Percentiles rank a stretch among this genome's conserved stretches.
Conservation (phyloP, 306 rosid species). For the Sicyos edulis region DNA sequence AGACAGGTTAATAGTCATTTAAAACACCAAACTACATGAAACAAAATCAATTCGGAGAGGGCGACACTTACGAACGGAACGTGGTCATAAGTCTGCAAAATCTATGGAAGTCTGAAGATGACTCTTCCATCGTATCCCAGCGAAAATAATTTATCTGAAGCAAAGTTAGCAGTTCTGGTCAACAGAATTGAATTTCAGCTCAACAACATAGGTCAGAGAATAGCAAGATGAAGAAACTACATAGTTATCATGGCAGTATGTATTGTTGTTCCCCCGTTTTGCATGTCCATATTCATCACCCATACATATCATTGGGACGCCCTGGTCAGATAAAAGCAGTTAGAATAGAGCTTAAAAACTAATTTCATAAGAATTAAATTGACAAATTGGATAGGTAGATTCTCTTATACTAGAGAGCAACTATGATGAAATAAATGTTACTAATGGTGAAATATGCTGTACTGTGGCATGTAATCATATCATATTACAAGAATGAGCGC, state of each 20-base stretch:
- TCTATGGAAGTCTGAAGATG: conserved; percentile 66
- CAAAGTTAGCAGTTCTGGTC: conserved; percentile 21
- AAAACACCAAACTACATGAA: conserved; percentile 13
- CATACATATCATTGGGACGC: conserved; percentile 90
- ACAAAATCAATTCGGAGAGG: not conserved
- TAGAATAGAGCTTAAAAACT: not conserved
- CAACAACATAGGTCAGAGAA: conserved; percentile 3
- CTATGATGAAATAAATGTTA: not conserved
- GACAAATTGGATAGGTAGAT: not conserved
- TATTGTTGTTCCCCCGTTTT: conserved; percentile 96
- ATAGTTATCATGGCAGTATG: conserved; percentile 89
- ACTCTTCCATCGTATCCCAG: conserved; percentile 87
- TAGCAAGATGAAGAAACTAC: conserved; percentile 42
- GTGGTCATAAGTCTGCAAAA: conserved; percentile 72
- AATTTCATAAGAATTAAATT: not conserved
- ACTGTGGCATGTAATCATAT: not conserved
- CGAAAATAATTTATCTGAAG: conserved; percentile 76
- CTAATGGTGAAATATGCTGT: not conserved
- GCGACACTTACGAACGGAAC: conserved; percentile 58
- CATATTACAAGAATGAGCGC: not conserved
- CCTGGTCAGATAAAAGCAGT: conserved; percentile 46
- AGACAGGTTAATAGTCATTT: not conserved
- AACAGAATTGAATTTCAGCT: conserved; percentile 2
- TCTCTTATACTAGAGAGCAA: not conserved
- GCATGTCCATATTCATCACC: conserved; percentile 99